Conservation (phyloP, 1,284 basidiomycete genomes). For the Moesziomyces sp. region DNA sequence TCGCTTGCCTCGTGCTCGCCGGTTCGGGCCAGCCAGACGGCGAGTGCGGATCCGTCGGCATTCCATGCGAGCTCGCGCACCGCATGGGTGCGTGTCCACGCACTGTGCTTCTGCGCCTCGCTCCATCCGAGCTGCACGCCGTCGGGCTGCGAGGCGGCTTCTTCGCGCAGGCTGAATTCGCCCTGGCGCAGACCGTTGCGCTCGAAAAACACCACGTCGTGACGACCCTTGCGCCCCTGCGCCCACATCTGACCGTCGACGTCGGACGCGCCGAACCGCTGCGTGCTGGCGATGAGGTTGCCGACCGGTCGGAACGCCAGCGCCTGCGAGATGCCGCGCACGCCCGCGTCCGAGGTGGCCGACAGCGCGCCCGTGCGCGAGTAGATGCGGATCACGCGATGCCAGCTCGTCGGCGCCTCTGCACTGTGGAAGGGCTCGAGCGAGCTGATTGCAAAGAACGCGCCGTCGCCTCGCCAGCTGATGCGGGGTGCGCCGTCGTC, state of each 20-base stretch:
- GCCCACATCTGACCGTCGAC: constrained; percentile 64
- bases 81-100: constrained; percentile 68
- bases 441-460: constrained; percentile 86
- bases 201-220: constrained; percentile 95
- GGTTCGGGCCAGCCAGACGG: constrained; percentile 77
- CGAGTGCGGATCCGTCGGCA: constrained; percentile 84
- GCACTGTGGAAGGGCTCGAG: constrained; percentile 69
- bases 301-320: constrained; percentile 91
- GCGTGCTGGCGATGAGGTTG: constrained; percentile 81
- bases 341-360: constrained; percentile 80
- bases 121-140: constrained; percentile 50
- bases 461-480: constrained; percentile 91
- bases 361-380: constrained; percentile 78
- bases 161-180: constrained; percentile 80
- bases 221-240: constrained; percentile 70
- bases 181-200: constrained; percentile 91
- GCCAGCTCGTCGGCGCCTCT: constrained; percentile 66
- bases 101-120: constrained; percentile 14
- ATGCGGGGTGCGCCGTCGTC: constrained; percentile 81
- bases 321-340: constrained; percentile 82
- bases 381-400: constrained; percentile 76
- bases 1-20: constrained; percentile 5
- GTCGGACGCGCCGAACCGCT: constrained; percentile 81
- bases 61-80: constrained; percentile 87
- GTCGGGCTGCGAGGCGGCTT: constrained; percentile 64